A percentile compares a stretch with the other conserved stretches of the same genome.
Evolutionary conservation across 768 basidiomycete genomes (phyloP).

Genomic region (Termitomyces sp.): DNA sequence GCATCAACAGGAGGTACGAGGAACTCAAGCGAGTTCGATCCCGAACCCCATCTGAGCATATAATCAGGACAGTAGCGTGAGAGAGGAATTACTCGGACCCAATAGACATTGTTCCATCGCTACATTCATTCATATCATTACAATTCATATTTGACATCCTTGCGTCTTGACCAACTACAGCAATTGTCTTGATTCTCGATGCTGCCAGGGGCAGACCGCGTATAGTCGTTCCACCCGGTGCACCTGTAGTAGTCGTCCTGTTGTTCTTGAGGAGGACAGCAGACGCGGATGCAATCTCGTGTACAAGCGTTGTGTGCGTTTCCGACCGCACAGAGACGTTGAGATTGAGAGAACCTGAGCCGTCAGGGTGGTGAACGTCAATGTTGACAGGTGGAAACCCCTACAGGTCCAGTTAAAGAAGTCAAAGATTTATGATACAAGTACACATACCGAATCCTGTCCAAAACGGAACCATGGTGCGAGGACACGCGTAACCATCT

Average conservation of each 20-base stretch:
- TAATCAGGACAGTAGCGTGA: background rate
- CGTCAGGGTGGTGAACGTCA: conserved; percentile 39
- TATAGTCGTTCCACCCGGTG: conserved; percentile 23
- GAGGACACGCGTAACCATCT: conserved; percentile 42
- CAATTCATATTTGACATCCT: conserved; percentile 41
- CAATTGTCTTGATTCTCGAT: conserved; percentile 47
- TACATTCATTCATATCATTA: conserved; percentile 45
- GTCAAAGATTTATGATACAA: background rate
- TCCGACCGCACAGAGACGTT: conserved; percentile 35
- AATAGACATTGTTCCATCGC: conserved; percentile 55
- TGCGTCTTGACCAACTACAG: conserved; percentile 57
- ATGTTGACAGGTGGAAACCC: conserved; percentile 43
- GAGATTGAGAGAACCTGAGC: conserved; percentile 37
- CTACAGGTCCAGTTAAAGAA: conserved; percentile 5
- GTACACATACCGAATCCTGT: conserved; percentile 34
- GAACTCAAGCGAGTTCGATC: conserved; percentile 40
- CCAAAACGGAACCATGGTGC: conserved; percentile 41
- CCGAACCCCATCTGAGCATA: conserved; percentile 40
- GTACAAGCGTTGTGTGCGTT: conserved; percentile 44
- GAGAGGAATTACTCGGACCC: conserved; percentile 25
- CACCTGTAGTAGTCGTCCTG: conserved; percentile 29
- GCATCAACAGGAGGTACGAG: conserved; percentile 42
- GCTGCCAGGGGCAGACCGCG: conserved; percentile 40
- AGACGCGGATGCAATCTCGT: conserved; percentile 60
- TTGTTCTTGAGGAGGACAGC: conserved; percentile 68